These are phyloP conservation scores for Phialemonium atrogriseum DNA, from an alignment of 2,329 filamentous ascomycete species.

Conservation along the genomic window DNA sequence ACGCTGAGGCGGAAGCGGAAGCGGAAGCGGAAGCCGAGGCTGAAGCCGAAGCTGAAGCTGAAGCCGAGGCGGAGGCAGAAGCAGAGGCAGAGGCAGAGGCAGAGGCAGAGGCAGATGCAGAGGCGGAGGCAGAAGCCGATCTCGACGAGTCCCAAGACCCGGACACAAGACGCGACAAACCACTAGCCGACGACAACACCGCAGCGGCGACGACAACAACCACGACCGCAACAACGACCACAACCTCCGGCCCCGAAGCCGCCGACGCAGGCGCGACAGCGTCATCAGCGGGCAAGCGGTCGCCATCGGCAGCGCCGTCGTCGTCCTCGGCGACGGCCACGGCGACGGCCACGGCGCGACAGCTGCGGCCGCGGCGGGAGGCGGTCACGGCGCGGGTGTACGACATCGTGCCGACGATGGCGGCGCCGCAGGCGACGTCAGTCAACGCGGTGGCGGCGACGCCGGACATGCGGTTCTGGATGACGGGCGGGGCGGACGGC, in stretches of 20 bases:
- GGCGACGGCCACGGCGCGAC: conserved; percentile 21
- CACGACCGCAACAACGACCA: too few relatives aligned
- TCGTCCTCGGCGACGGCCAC: conserved; percentile 22
- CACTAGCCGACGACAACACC: too few relatives aligned
- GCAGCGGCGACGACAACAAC: too few relatives aligned
- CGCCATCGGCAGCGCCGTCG: conserved; percentile 27
- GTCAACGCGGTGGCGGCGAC: conserved; percentile 90
- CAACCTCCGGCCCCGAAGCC: too few relatives aligned
- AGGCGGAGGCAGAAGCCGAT: conserved; percentile 26
- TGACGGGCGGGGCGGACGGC: conserved; percentile 87
- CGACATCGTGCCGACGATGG: conserved; percentile 95
- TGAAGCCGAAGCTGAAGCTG: conserved; percentile 18
- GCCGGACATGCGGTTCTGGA: conserved; percentile 89
- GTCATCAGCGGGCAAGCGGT: conserved; percentile 5
- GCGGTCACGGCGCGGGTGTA: conserved; percentile 74
- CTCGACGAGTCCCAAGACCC: conserved; percentile 27
- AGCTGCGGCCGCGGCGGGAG: conserved; percentile 59
- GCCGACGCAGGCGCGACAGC: not conserved
- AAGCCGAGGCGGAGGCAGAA: conserved; percentile 17
- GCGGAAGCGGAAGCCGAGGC: conserved; percentile 23
- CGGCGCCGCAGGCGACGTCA: conserved; percentile 89
- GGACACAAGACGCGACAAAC: not conserved
- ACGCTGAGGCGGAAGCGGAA: conserved; percentile 31
- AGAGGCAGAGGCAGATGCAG: conserved; percentile 5
- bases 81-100: conserved; percentile 14